phyloP scores from a whole-genome alignment of 371 early-diverging fungal genomes.

The Mortierella sp. region DNA sequence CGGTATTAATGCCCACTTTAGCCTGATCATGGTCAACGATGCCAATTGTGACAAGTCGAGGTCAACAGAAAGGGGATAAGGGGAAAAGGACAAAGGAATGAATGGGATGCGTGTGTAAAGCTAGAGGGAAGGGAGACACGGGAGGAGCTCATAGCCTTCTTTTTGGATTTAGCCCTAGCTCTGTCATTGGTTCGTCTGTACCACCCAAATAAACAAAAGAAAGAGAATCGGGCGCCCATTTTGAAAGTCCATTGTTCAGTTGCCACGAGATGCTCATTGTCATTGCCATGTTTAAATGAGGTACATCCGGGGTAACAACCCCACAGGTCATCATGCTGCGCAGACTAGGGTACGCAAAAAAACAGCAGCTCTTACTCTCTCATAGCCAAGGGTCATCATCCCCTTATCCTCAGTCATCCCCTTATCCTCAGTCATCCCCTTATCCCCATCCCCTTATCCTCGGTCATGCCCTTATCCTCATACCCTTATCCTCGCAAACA shows the following conservation, averaged over 20 bases:
- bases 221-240: neutral
- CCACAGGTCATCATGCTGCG: neutral
- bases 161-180: neutral
- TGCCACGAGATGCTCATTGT: neutral
- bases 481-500: too few species aligned
- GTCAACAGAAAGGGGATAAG: neutral
- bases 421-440: neutral
- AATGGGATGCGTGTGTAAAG: neutral
- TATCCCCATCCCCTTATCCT: neutral
- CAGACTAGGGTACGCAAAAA: neutral
- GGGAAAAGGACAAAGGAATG: neutral
- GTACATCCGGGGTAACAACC: neutral
- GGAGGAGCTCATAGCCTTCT: too few species aligned
- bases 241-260: neutral
- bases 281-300: conserved; percentile 1
- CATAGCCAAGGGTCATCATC: neutral
- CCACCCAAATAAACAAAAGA: neutral
- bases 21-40: neutral
- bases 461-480: too few species aligned
- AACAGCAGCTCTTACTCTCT: neutral
- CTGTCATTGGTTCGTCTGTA: neutral
- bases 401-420: neutral
- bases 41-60: neutral
- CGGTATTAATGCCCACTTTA: too few species aligned
- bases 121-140: neutral